A percentile compares a stretch with the other conserved stretches of the same genome.
phyloP scores from a whole-genome alignment of 495 filamentous ascomycete genomes.

The Ascodesmis nigricans region DNA sequence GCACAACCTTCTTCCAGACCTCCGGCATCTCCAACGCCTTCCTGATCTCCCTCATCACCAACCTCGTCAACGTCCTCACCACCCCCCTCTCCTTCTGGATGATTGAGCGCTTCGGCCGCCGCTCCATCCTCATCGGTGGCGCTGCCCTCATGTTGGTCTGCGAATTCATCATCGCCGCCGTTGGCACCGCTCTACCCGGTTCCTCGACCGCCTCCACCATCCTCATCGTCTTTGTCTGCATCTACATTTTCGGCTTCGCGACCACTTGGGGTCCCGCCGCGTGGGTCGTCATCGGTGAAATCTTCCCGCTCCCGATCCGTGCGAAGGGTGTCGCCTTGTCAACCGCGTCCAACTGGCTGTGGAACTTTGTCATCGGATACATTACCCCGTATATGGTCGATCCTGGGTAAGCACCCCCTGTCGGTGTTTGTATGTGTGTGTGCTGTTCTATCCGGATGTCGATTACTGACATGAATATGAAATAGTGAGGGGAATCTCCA shows the following conservation, averaged over 20 bases:
- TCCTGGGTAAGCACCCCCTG: conserved; percentile 34
- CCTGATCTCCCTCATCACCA: conserved; percentile 36
- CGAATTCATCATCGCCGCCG: conserved; percentile 42
- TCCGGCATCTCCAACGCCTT: conserved; percentile 42
- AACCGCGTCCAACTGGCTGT: conserved; percentile 54
- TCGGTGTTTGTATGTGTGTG: too few species aligned
- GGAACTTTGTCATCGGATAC: conserved; percentile 63
- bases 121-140: conserved; percentile 43
- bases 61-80: conserved; percentile 52
- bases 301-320: conserved; percentile 51
- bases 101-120: conserved; percentile 47
- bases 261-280: conserved; percentile 56
- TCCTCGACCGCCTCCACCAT: conserved; percentile 43
- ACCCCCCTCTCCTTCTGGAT: conserved; percentile 43
- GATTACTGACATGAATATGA: too few species aligned
- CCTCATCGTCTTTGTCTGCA: conserved; percentile 64
- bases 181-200: conserved; percentile 30
- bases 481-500: conserved; percentile 50
- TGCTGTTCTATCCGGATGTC: too few species aligned
- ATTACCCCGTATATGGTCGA: conserved; percentile 59
- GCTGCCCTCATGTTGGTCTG: conserved; percentile 48
- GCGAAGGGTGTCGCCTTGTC: conserved; percentile 51
- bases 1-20: conserved; percentile 42
- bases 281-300: conserved; percentile 58
- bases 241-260: conserved; percentile 39